A percentile compares a stretch with the other conserved stretches of the same genome.
Conservation (phyloP, 2,329 filamentous ascomycete species). For the Exophiala mesophila region DNA sequence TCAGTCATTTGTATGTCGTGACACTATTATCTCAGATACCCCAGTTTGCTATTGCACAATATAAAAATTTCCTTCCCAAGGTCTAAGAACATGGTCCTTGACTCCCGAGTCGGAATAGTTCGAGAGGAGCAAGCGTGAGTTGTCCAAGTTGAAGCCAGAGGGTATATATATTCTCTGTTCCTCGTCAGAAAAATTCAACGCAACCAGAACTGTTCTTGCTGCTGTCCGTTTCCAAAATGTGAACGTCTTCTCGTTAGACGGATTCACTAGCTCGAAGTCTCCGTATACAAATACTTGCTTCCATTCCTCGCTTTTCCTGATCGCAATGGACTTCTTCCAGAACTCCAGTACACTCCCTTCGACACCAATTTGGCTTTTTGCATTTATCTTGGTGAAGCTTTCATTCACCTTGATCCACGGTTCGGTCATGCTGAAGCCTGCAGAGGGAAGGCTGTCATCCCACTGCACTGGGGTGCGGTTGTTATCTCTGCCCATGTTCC, state of each 20-base stretch:
- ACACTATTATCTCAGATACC: too few species aligned
- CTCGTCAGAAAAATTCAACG: slow-evolving; percentile 8
- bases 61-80: background rate
- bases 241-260: slow-evolving; percentile 2
- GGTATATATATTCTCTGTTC: background rate
- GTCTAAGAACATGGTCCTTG: background rate
- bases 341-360: slow-evolving; percentile 51
- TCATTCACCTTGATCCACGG: slow-evolving; percentile 61
- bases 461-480: slow-evolving; percentile 66
- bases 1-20: too few species aligned
- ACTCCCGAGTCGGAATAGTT: background rate
- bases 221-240: slow-evolving; percentile 3
- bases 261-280: slow-evolving; percentile 12
- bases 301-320: slow-evolving; percentile 11
- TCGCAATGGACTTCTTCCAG: too few species aligned
- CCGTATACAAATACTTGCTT: slow-evolving; percentile 19
- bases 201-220: background rate
- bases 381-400: slow-evolving; percentile 53
- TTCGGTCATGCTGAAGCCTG: slow-evolving; percentile 29
- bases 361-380: slow-evolving; percentile 48
- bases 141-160: background rate
- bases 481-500: slow-evolving; percentile 46
- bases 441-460: slow-evolving; percentile 51
- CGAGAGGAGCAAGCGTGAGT: background rate
- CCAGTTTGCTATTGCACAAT: background rate